A percentile compares a stretch with the other conserved stretches of the same genome.
These are phyloP conservation scores for Cichorium intybus DNA, from an alignment of 140 eudicot genomes.

Conservation along the genomic window DNA sequence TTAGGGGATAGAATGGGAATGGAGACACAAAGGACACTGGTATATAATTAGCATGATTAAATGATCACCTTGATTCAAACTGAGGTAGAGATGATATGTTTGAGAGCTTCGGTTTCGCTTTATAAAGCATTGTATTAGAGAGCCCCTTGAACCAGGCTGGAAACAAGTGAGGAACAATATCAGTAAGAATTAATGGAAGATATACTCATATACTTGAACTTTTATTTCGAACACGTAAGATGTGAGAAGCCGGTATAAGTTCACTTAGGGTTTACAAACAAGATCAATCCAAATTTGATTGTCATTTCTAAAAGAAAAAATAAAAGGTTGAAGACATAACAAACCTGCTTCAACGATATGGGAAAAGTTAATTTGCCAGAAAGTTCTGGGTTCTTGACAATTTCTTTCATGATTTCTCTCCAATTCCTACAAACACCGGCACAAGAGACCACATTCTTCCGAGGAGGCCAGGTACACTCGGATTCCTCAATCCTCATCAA, in stretches of 20 bases:
- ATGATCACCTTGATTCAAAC: constrained; percentile 57
- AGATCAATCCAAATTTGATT: constrained; percentile 2
- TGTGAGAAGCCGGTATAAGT: not conserved
- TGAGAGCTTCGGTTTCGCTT: constrained; percentile 72
- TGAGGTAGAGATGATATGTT: constrained; percentile 73
- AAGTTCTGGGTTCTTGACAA: constrained; percentile 64
- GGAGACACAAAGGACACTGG: not conserved
- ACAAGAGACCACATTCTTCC: constrained; percentile 83
- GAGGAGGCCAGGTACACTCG: constrained; percentile 63
- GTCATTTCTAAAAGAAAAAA: not conserved
- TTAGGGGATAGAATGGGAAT: too few species aligned
- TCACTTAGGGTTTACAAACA: constrained; percentile 9
- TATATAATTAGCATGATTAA: not conserved
- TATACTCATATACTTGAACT: not conserved
- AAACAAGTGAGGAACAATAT: constrained; percentile 6
- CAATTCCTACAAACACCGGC: constrained; percentile 95
- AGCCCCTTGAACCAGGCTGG: constrained; percentile 92
- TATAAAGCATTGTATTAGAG: constrained; percentile 73
- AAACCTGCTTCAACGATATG: constrained; percentile 88
- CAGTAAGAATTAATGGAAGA: not conserved
- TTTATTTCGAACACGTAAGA: not conserved
- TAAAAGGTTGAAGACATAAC: not conserved
- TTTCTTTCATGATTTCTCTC: constrained; percentile 85
- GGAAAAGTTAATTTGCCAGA: constrained; percentile 88
- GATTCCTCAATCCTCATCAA: constrained; percentile 79